These are phyloP conservation scores for Cryoendolithus antarcticus DNA, from an alignment of 2,329 filamentous ascomycete species.

Conservation along the genomic window DNA sequence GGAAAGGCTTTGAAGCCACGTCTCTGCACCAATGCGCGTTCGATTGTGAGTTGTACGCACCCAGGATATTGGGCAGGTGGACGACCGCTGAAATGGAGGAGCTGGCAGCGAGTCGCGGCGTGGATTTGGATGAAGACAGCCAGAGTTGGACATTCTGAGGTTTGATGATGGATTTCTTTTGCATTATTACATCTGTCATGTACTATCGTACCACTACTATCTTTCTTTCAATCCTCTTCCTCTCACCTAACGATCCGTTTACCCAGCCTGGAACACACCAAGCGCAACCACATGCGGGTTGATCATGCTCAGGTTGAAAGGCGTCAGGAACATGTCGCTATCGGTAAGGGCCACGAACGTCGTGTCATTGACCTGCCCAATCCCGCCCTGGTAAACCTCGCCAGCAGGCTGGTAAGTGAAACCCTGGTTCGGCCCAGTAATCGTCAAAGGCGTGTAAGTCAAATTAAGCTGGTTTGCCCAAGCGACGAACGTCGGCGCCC, in stretches of 20 bases:
- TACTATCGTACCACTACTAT: no score
- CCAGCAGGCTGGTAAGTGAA: constrained; percentile 62
- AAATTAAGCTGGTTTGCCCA: constrained; percentile 63
- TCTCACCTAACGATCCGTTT: neutral
- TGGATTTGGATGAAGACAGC: no score
- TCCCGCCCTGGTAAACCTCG: constrained; percentile 55
- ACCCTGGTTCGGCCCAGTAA: constrained; percentile 50
- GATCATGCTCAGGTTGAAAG: constrained; percentile 61
- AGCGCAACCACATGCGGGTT: constrained; percentile 68
- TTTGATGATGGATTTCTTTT: no score
- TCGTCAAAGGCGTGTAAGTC: constrained; percentile 44
- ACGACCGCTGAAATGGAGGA: no score
- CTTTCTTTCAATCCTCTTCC: no score
- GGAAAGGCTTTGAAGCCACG: no score
- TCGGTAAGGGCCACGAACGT: constrained; percentile 72
- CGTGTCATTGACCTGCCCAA: constrained; percentile 57
- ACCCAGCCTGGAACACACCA: constrained; percentile 67
- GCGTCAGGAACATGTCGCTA: constrained; percentile 52
- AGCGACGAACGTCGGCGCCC: constrained; percentile 51
- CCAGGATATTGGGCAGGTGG: no score
- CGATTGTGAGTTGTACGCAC: no score
- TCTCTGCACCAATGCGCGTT: no score
- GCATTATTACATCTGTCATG: no score
- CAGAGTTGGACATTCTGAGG: no score
- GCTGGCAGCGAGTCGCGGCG: no score